phyloP scores from a whole-genome alignment of 2,329 filamentous ascomycete species.

The Ceratocystis destructans region DNA sequence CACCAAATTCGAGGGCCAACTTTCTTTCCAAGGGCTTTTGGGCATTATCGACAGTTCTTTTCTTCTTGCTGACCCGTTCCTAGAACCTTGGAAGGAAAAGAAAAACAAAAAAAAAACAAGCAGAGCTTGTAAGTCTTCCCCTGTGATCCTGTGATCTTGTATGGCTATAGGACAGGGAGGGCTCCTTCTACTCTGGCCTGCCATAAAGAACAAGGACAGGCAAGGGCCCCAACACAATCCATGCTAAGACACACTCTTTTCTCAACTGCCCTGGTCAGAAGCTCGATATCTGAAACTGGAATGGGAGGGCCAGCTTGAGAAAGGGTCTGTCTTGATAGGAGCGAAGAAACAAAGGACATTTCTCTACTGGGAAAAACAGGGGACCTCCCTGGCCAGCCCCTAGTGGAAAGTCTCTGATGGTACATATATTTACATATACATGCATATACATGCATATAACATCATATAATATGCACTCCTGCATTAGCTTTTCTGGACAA shows the following conservation, averaged over 20 bases:
- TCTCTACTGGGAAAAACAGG: too few species aligned
- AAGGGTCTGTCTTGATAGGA: neutral
- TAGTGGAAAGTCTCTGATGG: neutral
- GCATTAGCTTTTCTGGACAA: conserved; percentile 2
- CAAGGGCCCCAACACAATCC: neutral
- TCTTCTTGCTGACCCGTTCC: neutral
- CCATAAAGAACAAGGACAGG: neutral
- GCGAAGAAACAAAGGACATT: neutral
- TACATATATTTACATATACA: neutral
- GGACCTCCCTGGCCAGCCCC: neutral
- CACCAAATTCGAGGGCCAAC: neutral
- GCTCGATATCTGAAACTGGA: neutral
- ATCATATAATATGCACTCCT: conserved; percentile 1
- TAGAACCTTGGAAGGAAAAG: neutral
- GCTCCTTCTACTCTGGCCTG: too few species aligned
- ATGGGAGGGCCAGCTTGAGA: neutral
- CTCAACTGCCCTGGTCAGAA: neutral
- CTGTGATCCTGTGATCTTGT: too few species aligned
- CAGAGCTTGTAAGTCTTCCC: neutral
- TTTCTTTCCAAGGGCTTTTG: neutral
- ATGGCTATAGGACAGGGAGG: too few species aligned
- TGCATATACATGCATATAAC: neutral
- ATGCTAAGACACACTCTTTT: neutral
- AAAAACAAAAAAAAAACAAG: neutral
- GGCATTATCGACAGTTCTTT: neutral